Evolutionary conservation across 2,329 filamentous ascomycete genomes (phyloP).

Genomic region (Xylaria sp.): DNA sequence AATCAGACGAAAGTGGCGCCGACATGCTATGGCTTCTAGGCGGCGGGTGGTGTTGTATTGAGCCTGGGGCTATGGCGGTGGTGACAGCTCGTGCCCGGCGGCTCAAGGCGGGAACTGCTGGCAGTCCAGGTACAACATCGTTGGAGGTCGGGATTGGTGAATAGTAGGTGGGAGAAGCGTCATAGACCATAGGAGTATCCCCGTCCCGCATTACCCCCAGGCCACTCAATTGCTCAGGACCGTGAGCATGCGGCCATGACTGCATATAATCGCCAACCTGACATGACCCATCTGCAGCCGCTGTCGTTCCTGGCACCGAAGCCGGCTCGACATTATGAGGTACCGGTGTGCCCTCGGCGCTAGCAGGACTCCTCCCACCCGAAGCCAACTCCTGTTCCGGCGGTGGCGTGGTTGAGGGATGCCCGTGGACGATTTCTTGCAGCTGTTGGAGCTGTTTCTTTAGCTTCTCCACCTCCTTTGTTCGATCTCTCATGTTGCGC

Average conservation of each 20-base stretch:
- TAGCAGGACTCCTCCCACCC: conserved; percentile 36
- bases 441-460: conserved; percentile 44
- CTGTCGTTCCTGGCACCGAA: conserved; percentile 23
- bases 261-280: conserved; percentile 40
- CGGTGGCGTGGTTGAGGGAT: conserved; percentile 37
- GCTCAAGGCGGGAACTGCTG: conserved; percentile 26
- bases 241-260: conserved; percentile 35
- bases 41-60: conserved; percentile 30
- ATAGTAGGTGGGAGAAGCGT: conserved; percentile 35
- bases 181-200: conserved; percentile 36
- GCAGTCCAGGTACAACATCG: conserved; percentile 36
- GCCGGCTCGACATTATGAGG: conserved; percentile 24
- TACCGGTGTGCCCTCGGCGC: conserved; percentile 29
- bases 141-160: conserved; percentile 32
- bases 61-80: conserved; percentile 28
- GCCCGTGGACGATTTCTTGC: conserved; percentile 37
- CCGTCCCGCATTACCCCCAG: conserved; percentile 38
- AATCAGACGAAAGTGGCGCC: conserved; percentile 35
- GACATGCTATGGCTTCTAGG: conserved; percentile 40
- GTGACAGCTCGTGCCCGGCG: conserved; percentile 37
- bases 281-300: conserved; percentile 30
- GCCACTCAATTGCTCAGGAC: conserved; percentile 34
- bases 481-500: conserved; percentile 43
- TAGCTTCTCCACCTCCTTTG: conserved; percentile 43
- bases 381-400: conserved; percentile 38